Evolutionary conservation across 768 basidiomycete genomes (phyloP).

Genomic region (Lentinula guzmanii): DNA sequence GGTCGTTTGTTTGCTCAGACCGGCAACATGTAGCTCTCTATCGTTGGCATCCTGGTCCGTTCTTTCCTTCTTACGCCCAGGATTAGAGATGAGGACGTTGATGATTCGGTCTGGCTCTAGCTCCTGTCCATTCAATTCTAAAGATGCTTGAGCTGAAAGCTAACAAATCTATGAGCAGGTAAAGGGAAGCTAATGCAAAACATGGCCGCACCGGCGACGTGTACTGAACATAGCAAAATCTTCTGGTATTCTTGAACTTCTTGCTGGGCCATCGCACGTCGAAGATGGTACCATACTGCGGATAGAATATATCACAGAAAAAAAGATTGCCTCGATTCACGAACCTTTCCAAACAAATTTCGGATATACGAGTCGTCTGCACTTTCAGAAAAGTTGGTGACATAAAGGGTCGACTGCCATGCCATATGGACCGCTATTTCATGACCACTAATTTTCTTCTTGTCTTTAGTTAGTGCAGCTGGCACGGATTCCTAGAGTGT

Average conservation of each 20-base stretch:
- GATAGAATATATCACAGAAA: background rate
- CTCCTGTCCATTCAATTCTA: conserved; percentile 76
- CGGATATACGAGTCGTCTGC: conserved; percentile 75
- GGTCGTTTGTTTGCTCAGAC: conserved; percentile 71
- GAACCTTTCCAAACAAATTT: conserved; percentile 71
- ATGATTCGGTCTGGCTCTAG: conserved; percentile 63
- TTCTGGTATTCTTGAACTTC: conserved; percentile 84
- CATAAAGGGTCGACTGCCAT: conserved; percentile 91
- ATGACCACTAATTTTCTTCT: conserved; percentile 70
- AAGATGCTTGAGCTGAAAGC: conserved; percentile 65
- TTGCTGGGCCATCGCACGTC: conserved; percentile 98
- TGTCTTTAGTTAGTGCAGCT: conserved; percentile 88
- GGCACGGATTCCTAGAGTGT: conserved; percentile 67
- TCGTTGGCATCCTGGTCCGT: conserved; percentile 83
- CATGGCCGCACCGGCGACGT: conserved; percentile 64
- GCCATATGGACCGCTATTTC: conserved; percentile 86
- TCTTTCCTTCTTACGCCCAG: conserved; percentile 83
- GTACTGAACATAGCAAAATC: conserved; percentile 95
- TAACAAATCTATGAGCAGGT: conserved; percentile 17
- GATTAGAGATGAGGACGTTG: conserved; percentile 85
- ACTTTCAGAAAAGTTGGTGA: conserved; percentile 91
- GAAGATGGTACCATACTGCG: conserved; percentile 83
- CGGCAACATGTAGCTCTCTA: conserved; percentile 83
- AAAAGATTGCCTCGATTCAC: conserved; percentile 11
- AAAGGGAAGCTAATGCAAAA: background rate